Conservation (phyloP, 805 yeast genomes). For the Wickerhamomyces ciferrii region DNA sequence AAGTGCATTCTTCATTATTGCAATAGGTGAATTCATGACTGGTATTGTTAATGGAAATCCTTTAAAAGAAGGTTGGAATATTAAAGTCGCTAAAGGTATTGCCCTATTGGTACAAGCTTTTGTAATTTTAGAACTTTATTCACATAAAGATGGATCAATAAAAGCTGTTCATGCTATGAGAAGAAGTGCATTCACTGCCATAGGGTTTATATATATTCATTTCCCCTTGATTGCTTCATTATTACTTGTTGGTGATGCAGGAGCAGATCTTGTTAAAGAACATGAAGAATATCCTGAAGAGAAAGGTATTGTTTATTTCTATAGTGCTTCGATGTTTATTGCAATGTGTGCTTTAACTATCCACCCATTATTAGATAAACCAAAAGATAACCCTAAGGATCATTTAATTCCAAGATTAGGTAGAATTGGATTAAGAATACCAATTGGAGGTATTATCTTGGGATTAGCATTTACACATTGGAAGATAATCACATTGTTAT, state of each 20-base stretch:
- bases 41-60: conserved; percentile 44
- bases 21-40: conserved; percentile 61
- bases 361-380: conserved; percentile 39
- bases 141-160: conserved; percentile 44
- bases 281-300: conserved; percentile 23
- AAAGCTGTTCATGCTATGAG: conserved; percentile 51
- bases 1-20: conserved; percentile 54
- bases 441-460: conserved; percentile 32
- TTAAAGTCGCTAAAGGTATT: conserved; percentile 42
- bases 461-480: conserved; percentile 31
- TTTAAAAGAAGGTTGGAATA: conserved; percentile 36
- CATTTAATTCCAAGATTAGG: conserved; percentile 28
- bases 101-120: conserved; percentile 44
- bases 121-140: conserved; percentile 45
- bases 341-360: conserved; percentile 33
- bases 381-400: conserved; percentile 30
- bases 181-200: conserved; percentile 39
- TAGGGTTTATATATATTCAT: conserved; percentile 41
- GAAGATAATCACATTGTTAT: not conserved
- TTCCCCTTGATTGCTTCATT: conserved; percentile 46
- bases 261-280: conserved; percentile 39
- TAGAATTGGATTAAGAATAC: conserved; percentile 36
- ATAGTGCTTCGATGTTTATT: conserved; percentile 48
- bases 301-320: conserved; percentile 41
- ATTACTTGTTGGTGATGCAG: conserved; percentile 55